Conservation (phyloP, 495 filamentous ascomycete species). For the Xylaria telfairii region DNA sequence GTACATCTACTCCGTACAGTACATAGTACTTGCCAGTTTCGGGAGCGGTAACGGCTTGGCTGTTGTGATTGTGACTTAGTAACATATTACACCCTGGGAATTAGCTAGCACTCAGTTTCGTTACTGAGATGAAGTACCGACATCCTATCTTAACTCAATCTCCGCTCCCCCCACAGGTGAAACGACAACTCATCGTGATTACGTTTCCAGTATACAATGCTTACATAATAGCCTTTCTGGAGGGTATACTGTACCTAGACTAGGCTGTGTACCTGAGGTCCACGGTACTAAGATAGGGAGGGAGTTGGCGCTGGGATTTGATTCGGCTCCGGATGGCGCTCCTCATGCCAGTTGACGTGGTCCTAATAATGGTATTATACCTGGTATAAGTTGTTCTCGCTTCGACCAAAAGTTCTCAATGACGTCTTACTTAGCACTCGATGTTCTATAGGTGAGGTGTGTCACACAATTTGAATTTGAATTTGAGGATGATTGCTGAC, state of each 20-base stretch:
- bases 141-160: not conserved
- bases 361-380: not conserved
- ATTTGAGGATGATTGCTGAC: not conserved
- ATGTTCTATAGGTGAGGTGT: not conserved
- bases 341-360: not conserved
- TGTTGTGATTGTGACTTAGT: conserved; percentile 3
- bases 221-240: conserved; percentile 5
- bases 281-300: too few species aligned
- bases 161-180: conserved; percentile 10
- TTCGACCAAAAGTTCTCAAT: not conserved
- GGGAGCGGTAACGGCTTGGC: not conserved
- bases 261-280: too few species aligned
- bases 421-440: not conserved
- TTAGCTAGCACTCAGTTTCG: not conserved
- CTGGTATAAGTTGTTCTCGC: too few species aligned
- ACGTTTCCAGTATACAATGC: not conserved
- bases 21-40: not conserved
- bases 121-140: conserved; percentile 10
- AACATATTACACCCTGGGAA: not conserved
- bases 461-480: conserved; percentile 12
- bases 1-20: too few species aligned
- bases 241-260: not conserved
- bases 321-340: conserved; percentile 3
- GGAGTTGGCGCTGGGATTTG: not conserved
- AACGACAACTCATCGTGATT: conserved; percentile 19